A percentile compares a stretch with the other conserved stretches of the same genome.
These are phyloP conservation scores for Apodospora peruviana DNA, from an alignment of 495 filamentous ascomycete species.

Conservation along the genomic window DNA sequence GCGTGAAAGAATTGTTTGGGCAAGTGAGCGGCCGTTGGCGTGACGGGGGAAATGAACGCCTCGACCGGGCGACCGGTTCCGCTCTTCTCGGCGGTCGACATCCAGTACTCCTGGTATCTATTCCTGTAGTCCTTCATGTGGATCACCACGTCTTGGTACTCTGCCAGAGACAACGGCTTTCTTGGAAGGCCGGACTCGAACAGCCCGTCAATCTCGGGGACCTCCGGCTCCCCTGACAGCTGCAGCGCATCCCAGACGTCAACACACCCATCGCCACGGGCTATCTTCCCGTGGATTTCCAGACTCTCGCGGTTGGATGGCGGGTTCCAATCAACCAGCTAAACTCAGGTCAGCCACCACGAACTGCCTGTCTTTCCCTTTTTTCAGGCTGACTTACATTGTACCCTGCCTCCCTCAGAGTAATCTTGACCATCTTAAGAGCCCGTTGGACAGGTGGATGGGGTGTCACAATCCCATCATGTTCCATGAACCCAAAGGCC, in stretches of 20 bases:
- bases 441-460: constrained; percentile 4
- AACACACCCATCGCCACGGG: constrained; percentile 29
- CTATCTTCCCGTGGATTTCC: constrained; percentile 23
- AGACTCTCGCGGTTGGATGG: constrained; percentile 32
- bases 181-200: constrained; percentile 16
- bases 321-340: constrained; percentile 33
- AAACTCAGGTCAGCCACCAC: neutral
- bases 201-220: constrained; percentile 6
- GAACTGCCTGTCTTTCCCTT: neutral
- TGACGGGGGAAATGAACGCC: constrained; percentile 36
- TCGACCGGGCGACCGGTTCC: neutral
- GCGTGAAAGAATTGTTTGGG: constrained; percentile 28
- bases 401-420: constrained; percentile 1
- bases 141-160: constrained; percentile 21
- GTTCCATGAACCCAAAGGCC: constrained; percentile 6
- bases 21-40: constrained; percentile 28
- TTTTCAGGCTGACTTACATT: neutral
- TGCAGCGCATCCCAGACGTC: constrained; percentile 33
- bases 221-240: constrained; percentile 42
- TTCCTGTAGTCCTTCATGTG: constrained; percentile 9
- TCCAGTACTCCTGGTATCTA: constrained; percentile 9
- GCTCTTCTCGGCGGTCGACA: neutral
- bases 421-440: neutral
- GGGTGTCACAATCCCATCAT: constrained; percentile 3
- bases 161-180: constrained; percentile 35